Evolutionary conservation across 2,329 filamentous ascomycete genomes (phyloP), one percentile per base, ranked within the genome.

Genomic region (Microdochium trichocladiopsis): DNA sequence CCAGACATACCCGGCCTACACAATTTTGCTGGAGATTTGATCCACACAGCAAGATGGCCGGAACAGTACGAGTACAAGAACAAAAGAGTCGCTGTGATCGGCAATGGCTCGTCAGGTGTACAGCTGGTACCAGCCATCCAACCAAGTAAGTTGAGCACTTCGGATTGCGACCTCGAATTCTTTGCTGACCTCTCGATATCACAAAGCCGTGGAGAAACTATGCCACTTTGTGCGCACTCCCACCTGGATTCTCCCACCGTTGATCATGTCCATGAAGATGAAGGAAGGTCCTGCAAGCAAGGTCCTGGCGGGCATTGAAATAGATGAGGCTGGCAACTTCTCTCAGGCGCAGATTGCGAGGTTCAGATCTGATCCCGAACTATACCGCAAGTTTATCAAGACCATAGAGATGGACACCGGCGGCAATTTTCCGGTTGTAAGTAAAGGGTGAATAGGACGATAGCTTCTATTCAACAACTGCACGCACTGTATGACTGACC

Each of bases 11-110:
- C 73, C 1, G 73, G 72, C 1, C 61, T 79, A 2, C 58, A 74
- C 2, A 58, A 62, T 11, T 83, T 78, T 58, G 59, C 71, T 45
- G 79, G 79, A 9, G 61, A 71, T 1, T 56, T 79, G 6, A 65
- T 82, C 28, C 79, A 83, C 59, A 80, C 74, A 3, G 78, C 79
- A 1, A 66, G 66, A 16, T 83, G 79, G 78, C 75, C 77, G 1
- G 65, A 74, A 25, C 62, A 69, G 18, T 75, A 79, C 41, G 72
- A 79, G 49, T 70, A 72, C 52, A 60, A 67, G n/a, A 72, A 69
- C 53, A 82, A 81, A 60, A 71, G 66, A 0, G 72, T 82, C 8
- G 77, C 73, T 2, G 68, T 83, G n/a, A 79, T 83, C 49, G 79
- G 79, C 9, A 81, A 78, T 50, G 78, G 78, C 6, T 71, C 78